A percentile compares a stretch with the other conserved stretches of the same genome.
Evolutionary conservation across 768 basidiomycete species (phyloP).

Genomic region (Kwoniella sp.): DNA sequence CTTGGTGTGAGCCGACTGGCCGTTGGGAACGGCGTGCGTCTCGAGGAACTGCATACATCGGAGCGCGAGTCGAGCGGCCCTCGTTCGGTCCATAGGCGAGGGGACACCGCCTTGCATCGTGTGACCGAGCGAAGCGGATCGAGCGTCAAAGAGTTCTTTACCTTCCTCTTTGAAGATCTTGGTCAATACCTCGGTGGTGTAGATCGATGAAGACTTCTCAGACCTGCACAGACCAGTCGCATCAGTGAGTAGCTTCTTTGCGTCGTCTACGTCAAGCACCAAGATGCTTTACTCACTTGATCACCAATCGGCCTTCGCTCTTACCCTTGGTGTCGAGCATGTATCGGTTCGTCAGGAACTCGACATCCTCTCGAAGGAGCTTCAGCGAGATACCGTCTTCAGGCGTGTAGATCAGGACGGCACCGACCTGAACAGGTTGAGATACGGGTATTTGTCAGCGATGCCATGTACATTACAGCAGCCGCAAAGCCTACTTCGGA

Average conservation of each 20-base stretch:
- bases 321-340: conserved; percentile 81
- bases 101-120: conserved; percentile 95
- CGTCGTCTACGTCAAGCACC: not conserved
- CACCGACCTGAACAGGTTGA: too few relatives aligned
- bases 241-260: not conserved
- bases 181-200: conserved; percentile 86
- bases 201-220: conserved; percentile 82
- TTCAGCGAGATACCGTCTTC: conserved; percentile 86
- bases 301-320: conserved; percentile 89
- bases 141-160: conserved; percentile 84
- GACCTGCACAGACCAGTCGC: conserved; percentile 62
- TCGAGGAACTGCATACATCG: conserved; percentile 96
- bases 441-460: too few relatives aligned
- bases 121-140: conserved; percentile 94
- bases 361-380: conserved; percentile 77
- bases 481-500: too few relatives aligned
- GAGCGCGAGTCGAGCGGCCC: conserved; percentile 83
- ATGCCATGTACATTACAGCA: too few relatives aligned
- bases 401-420: conserved; percentile 89
- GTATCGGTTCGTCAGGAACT: conserved; percentile 84
- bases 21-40: conserved; percentile 65
- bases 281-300: conserved; percentile 68
- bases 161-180: conserved; percentile 96
- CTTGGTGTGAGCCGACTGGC: conserved; percentile 59
- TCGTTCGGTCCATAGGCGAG: conserved; percentile 88